Conservation (phyloP, 768 basidiomycete genomes). For the Amanita fuliginea region DNA sequence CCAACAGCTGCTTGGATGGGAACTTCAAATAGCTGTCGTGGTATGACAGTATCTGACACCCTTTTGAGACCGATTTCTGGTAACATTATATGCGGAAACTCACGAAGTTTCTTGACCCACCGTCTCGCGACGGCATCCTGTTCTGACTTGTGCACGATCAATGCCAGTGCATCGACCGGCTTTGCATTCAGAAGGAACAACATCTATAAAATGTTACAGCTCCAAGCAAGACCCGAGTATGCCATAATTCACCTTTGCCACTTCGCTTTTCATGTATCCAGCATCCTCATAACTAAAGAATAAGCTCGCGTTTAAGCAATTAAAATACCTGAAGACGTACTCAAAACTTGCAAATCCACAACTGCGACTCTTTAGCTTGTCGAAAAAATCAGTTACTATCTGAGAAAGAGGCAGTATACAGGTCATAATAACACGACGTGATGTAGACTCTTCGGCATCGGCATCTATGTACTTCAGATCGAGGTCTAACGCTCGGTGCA, state of each 20-base stretch:
- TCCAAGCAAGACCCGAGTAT: not conserved
- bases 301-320: not conserved
- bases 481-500: constrained; percentile 73
- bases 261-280: constrained; percentile 72
- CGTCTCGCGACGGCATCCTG: constrained; percentile 63
- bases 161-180: constrained; percentile 86
- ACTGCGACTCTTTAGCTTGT: constrained; percentile 85
- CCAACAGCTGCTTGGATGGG: constrained; percentile 93
- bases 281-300: constrained; percentile 80
- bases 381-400: constrained; percentile 93
- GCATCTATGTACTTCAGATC: constrained; percentile 78
- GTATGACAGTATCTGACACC: constrained; percentile 77
- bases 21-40: constrained; percentile 87
- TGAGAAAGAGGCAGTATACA: constrained; percentile 84
- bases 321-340: constrained; percentile 30
- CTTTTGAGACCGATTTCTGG: not conserved
- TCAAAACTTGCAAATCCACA: constrained; percentile 91
- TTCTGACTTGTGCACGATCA: constrained; percentile 79
- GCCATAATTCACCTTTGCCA: constrained; percentile 57
- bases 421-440: constrained; percentile 68
- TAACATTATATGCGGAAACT: constrained; percentile 16
- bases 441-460: constrained; percentile 30
- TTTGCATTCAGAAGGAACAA: constrained; percentile 81
- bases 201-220: constrained; percentile 42
- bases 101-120: constrained; percentile 92